Base-by-base conservation (phyloP, 495 filamentous ascomycete genomes). In the Staphylotrichum tortipilum region DNA sequence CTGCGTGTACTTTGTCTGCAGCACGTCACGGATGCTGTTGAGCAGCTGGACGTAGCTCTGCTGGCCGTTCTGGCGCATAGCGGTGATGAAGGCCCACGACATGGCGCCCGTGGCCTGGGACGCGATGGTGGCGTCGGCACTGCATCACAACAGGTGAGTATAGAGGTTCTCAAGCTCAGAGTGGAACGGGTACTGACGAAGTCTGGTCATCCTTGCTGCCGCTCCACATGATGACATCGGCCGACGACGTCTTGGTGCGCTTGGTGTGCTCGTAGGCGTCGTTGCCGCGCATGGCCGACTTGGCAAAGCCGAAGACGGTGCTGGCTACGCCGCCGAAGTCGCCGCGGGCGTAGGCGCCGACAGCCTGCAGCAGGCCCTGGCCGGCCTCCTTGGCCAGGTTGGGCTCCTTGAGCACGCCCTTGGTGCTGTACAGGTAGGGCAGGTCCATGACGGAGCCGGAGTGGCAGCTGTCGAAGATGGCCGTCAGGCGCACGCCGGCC, bases 201-300 rank as follows among this genome's bases (percentile, higher is more conserved):
- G 92, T 98, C 73, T 98, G 92, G 44, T 81, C 80, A 61, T 98
- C 92, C 66, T 95, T 96, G 69, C 87, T 89, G 17, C 92, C 92
- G 29, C 84, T 89, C 89, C 88, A 98, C 87, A 96, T 95, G 64
- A 98, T 78, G 9, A 98, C 92, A 66, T 98, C 92, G n/a, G 92
- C 92, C 7, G 89, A 83, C 38, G 83, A 89, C 23, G 94, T 98
- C 75, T 95, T 95, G 21, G 92, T 98, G 57, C 84, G 74, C 56
- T 86, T 75, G 40, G 86, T 85, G 58, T 79, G 81, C 71, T 95
- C 78, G 64, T 88, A 85, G 7, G 82, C 83, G n/a, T 88, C 84
- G 55, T 89, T 83, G 47, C 92, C 60, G 87, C 72, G 78, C n/a
- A 84, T 85, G 1, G 89, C 89, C 54, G 89, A 86, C 73, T 94